A percentile compares a stretch with the other conserved stretches of the same genome.
phyloP scores from a whole-genome alignment of 495 filamentous ascomycete genomes.

The Aspergillus steynii region DNA sequence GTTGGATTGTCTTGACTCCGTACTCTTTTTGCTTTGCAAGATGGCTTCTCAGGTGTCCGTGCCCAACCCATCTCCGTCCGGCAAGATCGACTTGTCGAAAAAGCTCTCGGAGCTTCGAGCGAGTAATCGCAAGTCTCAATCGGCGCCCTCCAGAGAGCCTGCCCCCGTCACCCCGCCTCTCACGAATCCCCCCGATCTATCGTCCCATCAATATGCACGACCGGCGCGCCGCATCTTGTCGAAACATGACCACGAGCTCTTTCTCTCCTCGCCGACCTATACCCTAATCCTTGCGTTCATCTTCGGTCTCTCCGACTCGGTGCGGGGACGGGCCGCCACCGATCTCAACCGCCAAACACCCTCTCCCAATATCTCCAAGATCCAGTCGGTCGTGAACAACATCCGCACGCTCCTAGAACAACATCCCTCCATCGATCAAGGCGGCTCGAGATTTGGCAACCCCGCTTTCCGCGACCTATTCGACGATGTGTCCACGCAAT shows the following conservation, averaged over 20 bases:
- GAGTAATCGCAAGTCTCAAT: constrained; percentile 53
- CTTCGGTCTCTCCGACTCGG: constrained; percentile 81
- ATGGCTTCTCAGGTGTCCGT: constrained; percentile 30
- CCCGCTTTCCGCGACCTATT: constrained; percentile 83
- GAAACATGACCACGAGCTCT: constrained; percentile 74
- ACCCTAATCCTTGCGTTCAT: constrained; percentile 77
- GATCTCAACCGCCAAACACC: constrained; percentile 55
- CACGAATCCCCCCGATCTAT: constrained; percentile 65
- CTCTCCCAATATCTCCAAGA: constrained; percentile 57
- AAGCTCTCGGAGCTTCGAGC: constrained; percentile 70
- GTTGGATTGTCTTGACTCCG: neutral
- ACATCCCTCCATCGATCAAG: constrained; percentile 79
- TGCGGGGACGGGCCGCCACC: constrained; percentile 73
- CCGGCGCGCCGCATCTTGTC: constrained; percentile 82
- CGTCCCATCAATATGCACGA: constrained; percentile 58
- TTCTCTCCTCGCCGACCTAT: constrained; percentile 76
- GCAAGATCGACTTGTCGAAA: constrained; percentile 59
- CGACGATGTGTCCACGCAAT: constrained; percentile 62
- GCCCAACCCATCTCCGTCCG: constrained; percentile 22
- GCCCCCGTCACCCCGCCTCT: constrained; percentile 71
- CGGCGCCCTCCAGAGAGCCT: constrained; percentile 58
- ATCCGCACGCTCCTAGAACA: constrained; percentile 60
- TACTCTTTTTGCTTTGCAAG: constrained; percentile 12
- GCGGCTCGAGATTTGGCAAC: constrained; percentile 92
- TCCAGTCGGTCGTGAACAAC: constrained; percentile 70